Percentiles rank a stretch among this genome's conserved stretches.
Evolutionary conservation across 2,329 filamentous ascomycete genomes (phyloP).

Genomic region (Ramularia endophylla): DNA sequence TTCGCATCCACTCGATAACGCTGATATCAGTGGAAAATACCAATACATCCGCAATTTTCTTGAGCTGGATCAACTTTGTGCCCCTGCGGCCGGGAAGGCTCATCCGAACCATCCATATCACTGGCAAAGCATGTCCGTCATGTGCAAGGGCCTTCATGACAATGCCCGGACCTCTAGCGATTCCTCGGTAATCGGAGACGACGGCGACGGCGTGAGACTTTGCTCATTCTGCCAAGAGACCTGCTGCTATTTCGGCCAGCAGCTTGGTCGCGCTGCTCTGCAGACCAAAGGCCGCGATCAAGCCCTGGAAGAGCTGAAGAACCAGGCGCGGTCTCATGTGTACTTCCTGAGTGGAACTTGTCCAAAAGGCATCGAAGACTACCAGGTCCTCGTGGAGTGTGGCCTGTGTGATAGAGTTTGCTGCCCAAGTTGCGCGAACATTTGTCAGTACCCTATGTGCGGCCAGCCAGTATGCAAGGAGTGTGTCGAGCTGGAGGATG

Average conservation of each 20-base stretch:
- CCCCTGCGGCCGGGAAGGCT: constrained; percentile 3
- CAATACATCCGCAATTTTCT: constrained; percentile 10
- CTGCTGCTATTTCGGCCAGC: constrained; percentile 1
- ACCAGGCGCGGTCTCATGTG: neutral
- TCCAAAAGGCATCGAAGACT: neutral
- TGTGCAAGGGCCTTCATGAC: constrained; percentile 10
- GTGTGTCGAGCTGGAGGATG: too few relatives aligned
- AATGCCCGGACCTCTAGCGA: neutral
- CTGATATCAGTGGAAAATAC: neutral
- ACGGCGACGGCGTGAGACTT: neutral
- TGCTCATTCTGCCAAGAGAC: neutral
- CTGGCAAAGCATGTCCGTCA: constrained; percentile 13
- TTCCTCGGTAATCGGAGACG: neutral
- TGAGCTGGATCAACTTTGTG: constrained; percentile 7
- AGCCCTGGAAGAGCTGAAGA: neutral
- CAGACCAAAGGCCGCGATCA: neutral
- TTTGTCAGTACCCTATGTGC: neutral
- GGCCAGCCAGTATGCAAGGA: too few relatives aligned
- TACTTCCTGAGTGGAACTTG: neutral
- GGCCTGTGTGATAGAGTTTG: neutral
- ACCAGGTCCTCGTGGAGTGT: neutral
- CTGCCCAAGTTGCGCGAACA: neutral
- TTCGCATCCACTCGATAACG: neutral
- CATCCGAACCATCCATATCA: constrained; percentile 12
- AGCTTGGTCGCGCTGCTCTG: neutral